Base-by-base conservation (phyloP, 2,329 filamentous ascomycete genomes). In the Onygena corvina region DNA sequence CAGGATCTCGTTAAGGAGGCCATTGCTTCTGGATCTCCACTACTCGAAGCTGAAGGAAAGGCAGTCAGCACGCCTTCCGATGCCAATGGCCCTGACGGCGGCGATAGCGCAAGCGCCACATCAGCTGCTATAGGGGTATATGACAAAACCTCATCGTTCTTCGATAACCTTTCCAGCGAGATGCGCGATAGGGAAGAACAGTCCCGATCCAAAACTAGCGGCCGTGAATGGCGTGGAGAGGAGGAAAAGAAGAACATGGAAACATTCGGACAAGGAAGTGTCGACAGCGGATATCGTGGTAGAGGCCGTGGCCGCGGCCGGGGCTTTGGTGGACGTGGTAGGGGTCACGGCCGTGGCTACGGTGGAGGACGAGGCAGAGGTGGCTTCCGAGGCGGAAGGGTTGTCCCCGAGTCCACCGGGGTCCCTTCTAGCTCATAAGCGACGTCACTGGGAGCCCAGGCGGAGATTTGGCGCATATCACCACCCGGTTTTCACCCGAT, bases 91-190 rank as follows among this genome's bases (percentile, higher is more conserved):
- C 53, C 61, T 11, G 65, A 66, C 30, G 66, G 63, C 9, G 53
- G 60, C 18, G 61, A 67, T 27, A 62, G 61, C 31, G 47, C 53
- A 3, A 58, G 57, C 50, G 50, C 72, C 4, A 60, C 65, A 16
- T 53, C 58, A 6, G 69, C 38, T n/a, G 21, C 20, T 42, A 12
- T 27, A n/a, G 29, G 29, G 29, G 76, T 79, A 0, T 98, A 98
- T 70, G 90, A 95, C 72, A 94, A 88, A 68, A 76, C 81, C 3
- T 80, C 72, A 2, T 94, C 87, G 1, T 98, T 98, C 74, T 98
- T 98, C 62, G 92, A 98, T 69, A 95, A 98, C 66, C 95, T 98
- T 56, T 94, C 87, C 0, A 94, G 86, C 57, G 92, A 98, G 64
- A 77, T 86, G 54, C 93, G 85, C 66, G 92, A 98, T 56, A 80